Percentiles rank a stretch among this genome's conserved stretches.
phyloP scores from a whole-genome alignment of 257 asterid species.

The Plantago major region DNA sequence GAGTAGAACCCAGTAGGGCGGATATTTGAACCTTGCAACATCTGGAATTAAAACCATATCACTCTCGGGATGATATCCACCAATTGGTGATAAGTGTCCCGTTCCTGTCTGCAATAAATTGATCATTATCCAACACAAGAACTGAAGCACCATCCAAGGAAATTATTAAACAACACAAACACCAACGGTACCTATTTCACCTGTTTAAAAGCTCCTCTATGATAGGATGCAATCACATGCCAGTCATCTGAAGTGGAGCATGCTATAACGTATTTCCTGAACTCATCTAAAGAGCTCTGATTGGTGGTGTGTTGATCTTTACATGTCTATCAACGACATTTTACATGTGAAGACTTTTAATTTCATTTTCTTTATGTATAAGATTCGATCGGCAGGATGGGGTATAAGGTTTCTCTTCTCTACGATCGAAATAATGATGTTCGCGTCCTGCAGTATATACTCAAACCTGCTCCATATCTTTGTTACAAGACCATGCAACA shows the following conservation, averaged over 20 bases:
- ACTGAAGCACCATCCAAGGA: background rate
- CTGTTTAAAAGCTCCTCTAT: constrained; percentile 43
- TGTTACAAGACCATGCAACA: too few relatives aligned
- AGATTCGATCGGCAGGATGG: too few relatives aligned
- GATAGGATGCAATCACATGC: constrained; percentile 62
- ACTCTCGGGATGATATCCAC: constrained; percentile 71
- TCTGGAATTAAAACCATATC: constrained; percentile 75
- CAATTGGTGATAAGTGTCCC: constrained; percentile 82
- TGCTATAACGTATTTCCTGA: constrained; percentile 45
- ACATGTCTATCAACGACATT: too few relatives aligned
- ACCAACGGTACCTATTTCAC: too few relatives aligned
- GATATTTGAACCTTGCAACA: too few relatives aligned
- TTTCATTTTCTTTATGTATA: too few relatives aligned
- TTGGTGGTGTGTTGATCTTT: constrained; percentile 17
- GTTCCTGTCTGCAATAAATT: constrained; percentile 55
- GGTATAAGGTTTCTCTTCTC: too few relatives aligned
- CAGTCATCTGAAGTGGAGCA: constrained; percentile 52
- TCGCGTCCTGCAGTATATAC: too few relatives aligned
- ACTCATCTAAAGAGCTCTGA: constrained; percentile 52
- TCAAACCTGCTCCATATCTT: too few relatives aligned
- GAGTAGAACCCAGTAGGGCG: constrained; percentile 81
- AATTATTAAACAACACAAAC: background rate
- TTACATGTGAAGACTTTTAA: too few relatives aligned
- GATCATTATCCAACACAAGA: background rate
- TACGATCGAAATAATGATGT: too few relatives aligned